phyloP scores from a whole-genome alignment of 2,329 filamentous ascomycete species.

The Arthroderma uncinatum region DNA sequence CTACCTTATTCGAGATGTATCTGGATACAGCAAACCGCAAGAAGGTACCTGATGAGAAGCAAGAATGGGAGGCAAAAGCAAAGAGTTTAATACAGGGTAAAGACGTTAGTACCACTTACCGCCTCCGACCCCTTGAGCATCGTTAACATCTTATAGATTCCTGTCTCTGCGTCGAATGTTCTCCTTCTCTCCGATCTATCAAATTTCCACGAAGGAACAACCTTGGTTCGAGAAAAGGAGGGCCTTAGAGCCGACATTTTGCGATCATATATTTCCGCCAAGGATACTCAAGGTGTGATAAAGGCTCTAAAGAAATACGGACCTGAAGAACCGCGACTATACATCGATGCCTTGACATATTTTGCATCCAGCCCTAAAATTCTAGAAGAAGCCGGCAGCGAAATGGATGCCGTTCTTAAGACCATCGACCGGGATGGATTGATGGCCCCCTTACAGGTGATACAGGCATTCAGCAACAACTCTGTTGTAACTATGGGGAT shows the following conservation, averaged over 20 bases:
- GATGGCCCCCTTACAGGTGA: conserved; percentile 92
- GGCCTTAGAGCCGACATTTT: conserved; percentile 92
- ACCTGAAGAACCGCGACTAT: conserved; percentile 77
- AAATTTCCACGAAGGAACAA: conserved; percentile 79
- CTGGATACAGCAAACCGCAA: conserved; percentile 73
- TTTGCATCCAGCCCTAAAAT: conserved; percentile 76
- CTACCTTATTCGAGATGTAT: conserved; percentile 97
- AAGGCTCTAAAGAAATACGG: conserved; percentile 86
- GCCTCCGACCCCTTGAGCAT: not conserved
- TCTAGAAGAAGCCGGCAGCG: conserved; percentile 75
- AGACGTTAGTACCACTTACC: conserved; percentile 40
- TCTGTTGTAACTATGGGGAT: conserved; percentile 93
- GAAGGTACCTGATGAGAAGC: conserved; percentile 53
- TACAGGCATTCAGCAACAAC: conserved; percentile 72
- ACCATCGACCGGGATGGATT: conserved; percentile 84
- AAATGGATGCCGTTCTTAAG: conserved; percentile 66
- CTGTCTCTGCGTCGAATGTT: conserved; percentile 91
- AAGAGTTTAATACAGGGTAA: conserved; percentile 76
- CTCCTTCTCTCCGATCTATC: conserved; percentile 85
- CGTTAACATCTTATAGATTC: conserved; percentile 35
- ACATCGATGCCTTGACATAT: conserved; percentile 83
- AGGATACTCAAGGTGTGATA: conserved; percentile 83
- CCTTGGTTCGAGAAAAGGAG: conserved; percentile 85
- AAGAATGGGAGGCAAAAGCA: conserved; percentile 81
- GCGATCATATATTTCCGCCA: conserved; percentile 83